A percentile compares a stretch with the other conserved stretches of the same genome.
Evolutionary conservation across 169 alveolate genomes (phyloP).

Genomic region (Plasmodium berghei): DNA sequence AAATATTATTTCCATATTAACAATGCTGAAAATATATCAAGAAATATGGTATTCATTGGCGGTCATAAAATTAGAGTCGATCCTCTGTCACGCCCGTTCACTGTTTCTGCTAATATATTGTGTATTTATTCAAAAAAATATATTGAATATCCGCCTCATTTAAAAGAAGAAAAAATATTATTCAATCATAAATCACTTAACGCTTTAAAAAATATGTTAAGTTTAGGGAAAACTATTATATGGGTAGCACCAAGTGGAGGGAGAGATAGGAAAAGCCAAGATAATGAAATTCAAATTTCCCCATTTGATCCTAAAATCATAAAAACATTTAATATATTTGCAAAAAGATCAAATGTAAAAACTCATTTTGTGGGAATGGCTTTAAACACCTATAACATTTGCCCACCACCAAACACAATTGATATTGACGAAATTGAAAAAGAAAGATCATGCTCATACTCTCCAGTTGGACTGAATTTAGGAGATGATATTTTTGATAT

Average conservation of each 20-base stretch:
- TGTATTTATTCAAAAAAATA: constrained; percentile 73
- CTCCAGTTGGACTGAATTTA: constrained; percentile 47
- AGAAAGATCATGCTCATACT: constrained; percentile 54
- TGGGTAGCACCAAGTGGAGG: constrained; percentile 78
- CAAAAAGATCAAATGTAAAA: constrained; percentile 71
- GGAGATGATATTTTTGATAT: constrained; percentile 72
- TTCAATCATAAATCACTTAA: constrained; percentile 70
- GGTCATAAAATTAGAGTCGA: constrained; percentile 76
- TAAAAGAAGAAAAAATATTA: constrained; percentile 68
- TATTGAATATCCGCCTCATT: constrained; percentile 72
- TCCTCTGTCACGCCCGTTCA: constrained; percentile 75
- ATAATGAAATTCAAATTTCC: constrained; percentile 48
- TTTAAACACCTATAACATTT: constrained; percentile 64
- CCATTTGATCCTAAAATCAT: constrained; percentile 72
- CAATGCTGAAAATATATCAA: constrained; percentile 37
- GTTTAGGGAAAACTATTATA: constrained; percentile 60
- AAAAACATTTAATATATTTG: constrained; percentile 65
- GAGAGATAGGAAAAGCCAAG: constrained; percentile 55
- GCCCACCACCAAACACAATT: constrained; percentile 73
- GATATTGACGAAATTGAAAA: constrained; percentile 78
- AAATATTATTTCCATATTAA: constrained; percentile 54
- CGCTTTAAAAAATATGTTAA: constrained; percentile 55
- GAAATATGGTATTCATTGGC: constrained; percentile 73
- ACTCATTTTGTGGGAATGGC: constrained; percentile 76
- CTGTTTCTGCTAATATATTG: constrained; percentile 62